A percentile compares a stretch with the other conserved stretches of the same genome.
phyloP scores from a whole-genome alignment of 1,284 basidiomycete genomes.

The Malassezia sympodialis region DNA sequence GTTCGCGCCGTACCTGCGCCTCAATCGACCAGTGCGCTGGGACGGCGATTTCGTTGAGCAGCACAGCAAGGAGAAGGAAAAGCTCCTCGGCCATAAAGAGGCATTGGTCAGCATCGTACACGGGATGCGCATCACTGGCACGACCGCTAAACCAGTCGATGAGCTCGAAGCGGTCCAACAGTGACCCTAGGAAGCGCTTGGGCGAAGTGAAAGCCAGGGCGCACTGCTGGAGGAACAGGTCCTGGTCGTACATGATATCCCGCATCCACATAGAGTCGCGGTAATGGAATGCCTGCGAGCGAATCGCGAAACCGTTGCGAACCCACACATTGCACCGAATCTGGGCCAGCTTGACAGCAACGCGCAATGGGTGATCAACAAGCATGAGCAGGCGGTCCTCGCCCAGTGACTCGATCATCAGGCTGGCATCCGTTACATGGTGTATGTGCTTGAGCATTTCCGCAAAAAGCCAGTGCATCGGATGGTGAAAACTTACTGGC shows the following conservation, averaged over 20 bases:
- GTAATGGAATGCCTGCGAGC: constrained; percentile 91
- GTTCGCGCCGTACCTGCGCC: constrained; percentile 66
- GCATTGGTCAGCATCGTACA: constrained; percentile 63
- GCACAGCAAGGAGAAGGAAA: constrained; percentile 73
- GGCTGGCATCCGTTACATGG: not conserved
- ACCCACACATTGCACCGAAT: constrained; percentile 94
- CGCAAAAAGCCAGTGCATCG: constrained; percentile 79
- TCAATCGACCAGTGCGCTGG: constrained; percentile 64
- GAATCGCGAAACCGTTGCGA: constrained; percentile 87
- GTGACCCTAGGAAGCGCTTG: constrained; percentile 66
- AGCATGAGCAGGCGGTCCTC: constrained; percentile 27
- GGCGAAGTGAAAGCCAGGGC: constrained; percentile 61
- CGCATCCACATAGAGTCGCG: constrained; percentile 80
- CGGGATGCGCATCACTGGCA: constrained; percentile 22
- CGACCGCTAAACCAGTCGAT: constrained; percentile 62
- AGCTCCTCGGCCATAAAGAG: constrained; percentile 85
- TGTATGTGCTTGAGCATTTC: constrained; percentile 64
- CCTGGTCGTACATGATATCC: constrained; percentile 93
- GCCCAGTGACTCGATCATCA: constrained; percentile 16
- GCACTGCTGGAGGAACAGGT: constrained; percentile 81
- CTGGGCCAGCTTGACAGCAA: constrained; percentile 62
- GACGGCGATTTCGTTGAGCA: constrained; percentile 71
- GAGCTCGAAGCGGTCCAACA: constrained; percentile 82
- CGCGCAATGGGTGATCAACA: constrained; percentile 40
- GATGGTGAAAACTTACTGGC: constrained; percentile 74